Evolutionary conservation across 176 grass and related monocot species (phyloP), one percentile per base, ranked within the genome.

Genomic region (Melocanna baccifera): DNA sequence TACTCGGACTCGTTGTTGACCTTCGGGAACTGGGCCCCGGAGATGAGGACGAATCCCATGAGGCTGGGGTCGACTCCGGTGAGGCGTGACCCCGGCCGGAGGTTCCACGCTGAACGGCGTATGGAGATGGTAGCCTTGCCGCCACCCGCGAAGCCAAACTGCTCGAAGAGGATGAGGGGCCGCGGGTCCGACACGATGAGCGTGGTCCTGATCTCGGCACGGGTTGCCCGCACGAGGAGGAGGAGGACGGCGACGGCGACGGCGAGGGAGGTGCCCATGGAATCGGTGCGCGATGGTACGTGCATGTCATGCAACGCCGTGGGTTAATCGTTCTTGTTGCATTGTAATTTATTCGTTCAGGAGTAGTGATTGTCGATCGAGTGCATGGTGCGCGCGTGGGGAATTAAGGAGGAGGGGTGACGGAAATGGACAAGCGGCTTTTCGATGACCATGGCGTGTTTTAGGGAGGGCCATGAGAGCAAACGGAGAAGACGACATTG

Each of bases 41-140:
- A 85, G 75, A 91, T 81, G 83, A 94, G 83, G 65, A 91, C 87
- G 89, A 94, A 91, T 6, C 92, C 92, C 92, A 91, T 94, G 19
- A 79, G 79, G 53, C 28, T 55, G 40, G 80, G 57, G 70, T 91
- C 83, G 9, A 89, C 86, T 22, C 34, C 22, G 68, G 56, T 1
- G 72, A 56, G 76, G 47, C 13, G 61, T 9, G 64, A 73, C 9
- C 51, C 55, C 30, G 76, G 39, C 41, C 80, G 80, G 57, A 79
- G 56, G 2, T 52, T 80, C 92, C 89, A 94, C 56, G 47, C 4
- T 56, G 81, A 76, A 48, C 83, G 52, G 63, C 51, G 67, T 62
- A 94, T 39, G 41, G 89, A 89, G 79, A 94, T 42, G 65, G 87
- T 52, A 14, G 83, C 89, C 62, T 25, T 85, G 50, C 92, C 92